Evolutionary conservation across 2,329 filamentous ascomycete species (phyloP), one percentile per base, ranked within the genome.

Genomic region (Paecilomyces sp.): DNA sequence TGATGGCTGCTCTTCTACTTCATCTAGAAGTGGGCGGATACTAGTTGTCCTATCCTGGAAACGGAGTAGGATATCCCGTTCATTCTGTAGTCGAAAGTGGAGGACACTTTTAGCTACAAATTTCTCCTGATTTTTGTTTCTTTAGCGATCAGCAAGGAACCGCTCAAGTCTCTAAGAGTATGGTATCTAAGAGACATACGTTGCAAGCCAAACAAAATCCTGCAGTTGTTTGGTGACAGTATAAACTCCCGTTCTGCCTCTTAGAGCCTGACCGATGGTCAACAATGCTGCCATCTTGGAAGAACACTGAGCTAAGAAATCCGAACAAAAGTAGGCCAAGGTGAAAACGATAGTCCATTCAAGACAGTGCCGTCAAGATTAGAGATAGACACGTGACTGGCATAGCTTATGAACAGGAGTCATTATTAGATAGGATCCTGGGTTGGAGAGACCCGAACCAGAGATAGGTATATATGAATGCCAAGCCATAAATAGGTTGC

Each of bases 71-170:
- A 70, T 51, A 51, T 70, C 65, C 51, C 63, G 60, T 58, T 70
- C 67, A 36, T 69, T 71, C 13, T 67, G 55, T 31, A 70, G 54
- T 36, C 64, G 63, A 55, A 66, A 68, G 56, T 67, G 60, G n/a
- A 58, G 52, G 18, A 65, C 60, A 36, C 60, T 62, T 55, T 68
- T 68, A 7, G 64, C 56, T 3, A 68, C 57, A n/a, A 66, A 57
- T 12, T 54, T 61, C 53, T 67, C 56, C 13, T 64, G 57, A 50
- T 57, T 36, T 58, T 66, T 58, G 41, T 61, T 63, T 56, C 61
- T 64, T 30, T 24, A 51, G 56, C 58, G 11, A 18, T 60, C 30
- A 28, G 15, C 41, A 34, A 41, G 28, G 56, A 22, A 22, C 22
- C 41, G 13, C 15, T 57, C 34, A 18, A 55, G n/a, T 53, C 22